These are phyloP conservation scores for Ophiostoma triangulosporum DNA, from an alignment of 2,329 filamentous ascomycete species.

Conservation along the genomic window DNA sequence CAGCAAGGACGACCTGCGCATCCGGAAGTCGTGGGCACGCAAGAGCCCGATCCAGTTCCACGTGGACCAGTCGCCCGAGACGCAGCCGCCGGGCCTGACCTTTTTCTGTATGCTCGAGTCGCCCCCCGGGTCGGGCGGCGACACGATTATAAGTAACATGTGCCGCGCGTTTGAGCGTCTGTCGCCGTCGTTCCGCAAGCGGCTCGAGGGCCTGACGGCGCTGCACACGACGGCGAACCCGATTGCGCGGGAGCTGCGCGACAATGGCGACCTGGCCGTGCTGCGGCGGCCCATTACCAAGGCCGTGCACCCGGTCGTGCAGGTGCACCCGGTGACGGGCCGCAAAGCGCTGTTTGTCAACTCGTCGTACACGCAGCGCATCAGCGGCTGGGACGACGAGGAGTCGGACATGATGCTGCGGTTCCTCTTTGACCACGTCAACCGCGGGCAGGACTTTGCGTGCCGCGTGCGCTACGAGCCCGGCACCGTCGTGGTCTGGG, in stretches of 20 bases:
- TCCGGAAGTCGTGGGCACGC: constrained; percentile 16
- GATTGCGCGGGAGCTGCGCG: constrained; percentile 13
- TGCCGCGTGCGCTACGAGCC: constrained; percentile 33
- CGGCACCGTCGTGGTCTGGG: constrained; percentile 30
- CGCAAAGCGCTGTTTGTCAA: constrained; percentile 78
- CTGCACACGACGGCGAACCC: constrained; percentile 37
- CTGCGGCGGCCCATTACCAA: constrained; percentile 35
- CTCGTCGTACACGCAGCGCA: constrained; percentile 37
- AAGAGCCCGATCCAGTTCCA: constrained; percentile 17
- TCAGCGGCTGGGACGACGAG: constrained; percentile 73
- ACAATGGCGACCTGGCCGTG: constrained; percentile 17
- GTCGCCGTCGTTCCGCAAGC: constrained; percentile 59
- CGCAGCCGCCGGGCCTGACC: constrained; percentile 78
- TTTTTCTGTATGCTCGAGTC: constrained; percentile 81
- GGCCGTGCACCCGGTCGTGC: constrained; percentile 62
- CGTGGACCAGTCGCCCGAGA: constrained; percentile 34
- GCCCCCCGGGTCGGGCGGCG: constrained; percentile 58
- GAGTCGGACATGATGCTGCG: constrained; percentile 52
- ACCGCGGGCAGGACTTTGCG: constrained; percentile 32
- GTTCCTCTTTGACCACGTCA: constrained; percentile 30
- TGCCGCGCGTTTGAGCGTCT: constrained; percentile 67
- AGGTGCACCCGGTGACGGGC: constrained; percentile 69
- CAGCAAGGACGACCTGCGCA: constrained; percentile 14
- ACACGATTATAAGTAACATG: constrained; percentile 60
- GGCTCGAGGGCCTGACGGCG: constrained; percentile 70